These are phyloP conservation scores for Zygnema circumcarinatum DNA, from an alignment of 139 green algal genomes.

Conservation along the genomic window DNA sequence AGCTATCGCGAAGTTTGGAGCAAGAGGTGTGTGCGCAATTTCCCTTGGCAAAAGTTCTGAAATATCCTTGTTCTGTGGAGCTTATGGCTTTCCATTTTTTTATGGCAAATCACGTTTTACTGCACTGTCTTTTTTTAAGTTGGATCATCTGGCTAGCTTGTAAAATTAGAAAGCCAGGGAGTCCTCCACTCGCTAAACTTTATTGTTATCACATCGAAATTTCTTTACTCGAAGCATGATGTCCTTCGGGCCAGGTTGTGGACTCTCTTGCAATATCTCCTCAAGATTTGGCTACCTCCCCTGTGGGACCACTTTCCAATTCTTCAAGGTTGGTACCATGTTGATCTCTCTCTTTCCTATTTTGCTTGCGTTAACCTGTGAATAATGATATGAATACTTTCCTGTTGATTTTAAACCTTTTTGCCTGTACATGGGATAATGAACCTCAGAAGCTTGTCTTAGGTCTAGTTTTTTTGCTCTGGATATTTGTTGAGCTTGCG, in stretches of 20 bases:
- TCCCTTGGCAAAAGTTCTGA: not conserved
- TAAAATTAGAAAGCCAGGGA: not conserved
- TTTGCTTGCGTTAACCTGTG: too few species aligned
- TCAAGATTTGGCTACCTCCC: conserved; percentile 48
- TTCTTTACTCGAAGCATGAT: not conserved
- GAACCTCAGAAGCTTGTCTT: too few species aligned
- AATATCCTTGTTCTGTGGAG: not conserved
- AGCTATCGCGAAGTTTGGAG: conserved; percentile 91
- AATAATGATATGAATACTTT: not conserved
- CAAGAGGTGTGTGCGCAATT: conserved; percentile 73
- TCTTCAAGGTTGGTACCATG: conserved; percentile 30
- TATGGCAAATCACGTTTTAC: too few species aligned
- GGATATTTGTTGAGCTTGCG: too few species aligned
- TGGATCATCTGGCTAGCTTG: not conserved
- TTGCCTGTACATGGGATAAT: too few species aligned
- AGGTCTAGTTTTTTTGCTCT: too few species aligned
- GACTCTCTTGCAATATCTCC: conserved; percentile 38
- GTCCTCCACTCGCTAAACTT: not conserved
- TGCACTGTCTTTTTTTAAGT: too few species aligned
- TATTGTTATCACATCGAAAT: too few species aligned
- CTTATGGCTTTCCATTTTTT: too few species aligned
- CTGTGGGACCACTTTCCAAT: conserved; percentile 47
- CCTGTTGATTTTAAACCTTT: too few species aligned
- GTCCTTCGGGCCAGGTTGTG: conserved; percentile 24
- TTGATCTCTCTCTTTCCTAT: too few species aligned